A percentile compares a stretch with the other conserved stretches of the same genome.
phyloP scores from a whole-genome alignment of 2,329 filamentous ascomycete species.

The Pyricularia sp. region DNA sequence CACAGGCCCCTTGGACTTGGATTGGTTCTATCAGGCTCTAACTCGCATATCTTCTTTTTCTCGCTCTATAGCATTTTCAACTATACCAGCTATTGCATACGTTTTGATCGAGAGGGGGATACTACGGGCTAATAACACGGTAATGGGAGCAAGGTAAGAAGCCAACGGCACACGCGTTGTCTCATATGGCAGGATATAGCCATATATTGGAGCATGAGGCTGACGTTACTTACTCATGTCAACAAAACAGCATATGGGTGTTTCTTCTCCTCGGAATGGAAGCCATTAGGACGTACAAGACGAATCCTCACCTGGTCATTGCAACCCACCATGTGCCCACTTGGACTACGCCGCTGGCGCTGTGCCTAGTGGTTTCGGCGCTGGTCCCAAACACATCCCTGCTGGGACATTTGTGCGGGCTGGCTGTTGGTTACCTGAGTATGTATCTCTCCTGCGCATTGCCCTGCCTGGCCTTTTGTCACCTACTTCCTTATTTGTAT shows the following conservation, averaged over 20 bases:
- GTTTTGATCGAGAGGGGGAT: constrained; percentile 64
- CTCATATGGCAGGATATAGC: background rate
- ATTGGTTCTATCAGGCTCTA: background rate
- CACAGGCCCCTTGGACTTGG: background rate
- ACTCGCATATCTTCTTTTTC: background rate
- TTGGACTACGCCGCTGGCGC: constrained; percentile 76
- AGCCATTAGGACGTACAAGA: constrained; percentile 70
- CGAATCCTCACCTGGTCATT: constrained; percentile 64
- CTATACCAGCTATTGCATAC: constrained; percentile 72
- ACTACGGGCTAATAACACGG: constrained; percentile 54
- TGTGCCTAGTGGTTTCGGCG: constrained; percentile 61
- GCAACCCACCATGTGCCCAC: constrained; percentile 63
- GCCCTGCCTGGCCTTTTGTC: background rate
- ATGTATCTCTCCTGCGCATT: constrained; percentile 22
- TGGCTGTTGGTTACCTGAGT: constrained; percentile 80
- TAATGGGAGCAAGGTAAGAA: constrained; percentile 70
- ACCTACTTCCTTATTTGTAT: background rate
- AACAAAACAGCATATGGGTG: constrained; percentile 62
- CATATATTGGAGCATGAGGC: background rate
- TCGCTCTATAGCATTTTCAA: constrained; percentile 50
- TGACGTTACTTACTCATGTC: background rate
- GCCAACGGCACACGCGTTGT: background rate
- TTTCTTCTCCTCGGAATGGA: constrained; percentile 79
- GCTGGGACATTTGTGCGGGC: constrained; percentile 72
- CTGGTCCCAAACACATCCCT: constrained; percentile 73